Conservation (phyloP, 2,329 filamentous ascomycete genomes). For the Cordyceps javanica region DNA sequence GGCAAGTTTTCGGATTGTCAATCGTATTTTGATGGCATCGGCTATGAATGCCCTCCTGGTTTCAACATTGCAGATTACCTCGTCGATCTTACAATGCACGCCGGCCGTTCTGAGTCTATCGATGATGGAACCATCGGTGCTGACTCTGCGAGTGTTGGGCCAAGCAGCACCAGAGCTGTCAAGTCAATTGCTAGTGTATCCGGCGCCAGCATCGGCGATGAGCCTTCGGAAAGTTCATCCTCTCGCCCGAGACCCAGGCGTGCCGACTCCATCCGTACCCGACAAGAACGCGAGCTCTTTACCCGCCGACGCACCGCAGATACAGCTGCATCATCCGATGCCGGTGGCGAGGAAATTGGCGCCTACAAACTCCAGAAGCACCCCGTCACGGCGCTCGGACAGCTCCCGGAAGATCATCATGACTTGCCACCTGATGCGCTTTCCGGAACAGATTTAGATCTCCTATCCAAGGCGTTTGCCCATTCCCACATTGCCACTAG, state of each 20-base stretch:
- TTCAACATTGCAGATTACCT: slow-evolving; percentile 99
- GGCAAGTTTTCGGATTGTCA: slow-evolving; percentile 86
- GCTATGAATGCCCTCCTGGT: slow-evolving; percentile 87
- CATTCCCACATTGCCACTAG: slow-evolving; percentile 69
- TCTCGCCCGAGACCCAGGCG: slow-evolving; percentile 63
- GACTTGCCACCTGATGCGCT: slow-evolving; percentile 54
- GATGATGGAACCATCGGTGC: slow-evolving; percentile 48
- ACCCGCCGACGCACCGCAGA: slow-evolving; percentile 65
- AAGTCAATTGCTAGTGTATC: slow-evolving; percentile 87
- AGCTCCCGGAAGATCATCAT: slow-evolving; percentile 64
- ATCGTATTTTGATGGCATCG: slow-evolving; percentile 83
- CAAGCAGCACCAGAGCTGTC: slow-evolving; percentile 80
- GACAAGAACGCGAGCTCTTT: slow-evolving; percentile 85
- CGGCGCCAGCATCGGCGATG: slow-evolving; percentile 65
- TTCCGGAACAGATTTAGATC: slow-evolving; percentile 71
- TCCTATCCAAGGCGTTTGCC: slow-evolving; percentile 69
- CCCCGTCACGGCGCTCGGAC: slow-evolving; percentile 37
- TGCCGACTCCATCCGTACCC: slow-evolving; percentile 73
- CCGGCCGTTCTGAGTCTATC: slow-evolving; percentile 51
- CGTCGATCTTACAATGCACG: slow-evolving; percentile 97
- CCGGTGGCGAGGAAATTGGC: slow-evolving; percentile 43
- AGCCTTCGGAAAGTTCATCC: slow-evolving; percentile 55
- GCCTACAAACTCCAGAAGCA: slow-evolving; percentile 47
- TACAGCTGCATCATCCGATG: slow-evolving; percentile 57
- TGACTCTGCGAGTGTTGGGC: slow-evolving; percentile 63